Base-by-base conservation (phyloP, 164 flowering plant genomes). In the Amborella trichopoda region DNA sequence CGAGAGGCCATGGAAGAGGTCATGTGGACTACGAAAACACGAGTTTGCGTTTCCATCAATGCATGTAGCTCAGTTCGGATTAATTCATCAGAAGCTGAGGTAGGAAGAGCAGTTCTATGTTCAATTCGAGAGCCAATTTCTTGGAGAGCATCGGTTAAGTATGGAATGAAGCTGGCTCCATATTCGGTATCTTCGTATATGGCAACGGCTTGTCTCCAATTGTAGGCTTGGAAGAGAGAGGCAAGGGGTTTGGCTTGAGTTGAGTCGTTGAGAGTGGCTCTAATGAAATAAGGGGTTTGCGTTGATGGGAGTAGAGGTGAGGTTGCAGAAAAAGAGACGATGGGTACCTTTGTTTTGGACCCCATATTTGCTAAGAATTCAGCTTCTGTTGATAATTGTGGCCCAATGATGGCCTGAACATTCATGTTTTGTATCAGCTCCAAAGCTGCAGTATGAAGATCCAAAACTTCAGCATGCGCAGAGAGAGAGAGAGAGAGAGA, bases 11-110 rank as follows among this genome's bases (percentile, higher is more conserved):
- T 56, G 36, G 52, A 16, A 0, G 51, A 18, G 1, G 45, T 9
- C 53, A 68, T 43, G 48, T 68, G 77, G 18, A 72, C 67, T 13
- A 66, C 25, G 32, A 72, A 68, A 4, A 72, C 71, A 26, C 65
- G 51, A 17, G 71, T 66, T 23, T 57, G 59, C 70, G 62, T 68
- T 6, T 54, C 54, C 63, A 36, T 54, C 26, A 72, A 19, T 54
- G 65, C 63, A 52, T 56, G 28, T 12, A 72, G 68, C 61, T 72
- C 73, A 21, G 11, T 23, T 3, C 6, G 12, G 27, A 72, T 62
- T 26, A 58, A 44, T n/a, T 53, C 68, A 52, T 72, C 68, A 0
- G 62, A 50, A 42, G 68, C 59, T 0, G n/a, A 39, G 25, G 50
- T 48, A 26, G 64, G 26, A 54, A 72, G 46, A 49, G 39, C 50